Percentiles rank a stretch among this genome's conserved stretches.
These are phyloP conservation scores for Hypoxylon lenormandii DNA, from an alignment of 495 filamentous ascomycete species.

Conservation along the genomic window DNA sequence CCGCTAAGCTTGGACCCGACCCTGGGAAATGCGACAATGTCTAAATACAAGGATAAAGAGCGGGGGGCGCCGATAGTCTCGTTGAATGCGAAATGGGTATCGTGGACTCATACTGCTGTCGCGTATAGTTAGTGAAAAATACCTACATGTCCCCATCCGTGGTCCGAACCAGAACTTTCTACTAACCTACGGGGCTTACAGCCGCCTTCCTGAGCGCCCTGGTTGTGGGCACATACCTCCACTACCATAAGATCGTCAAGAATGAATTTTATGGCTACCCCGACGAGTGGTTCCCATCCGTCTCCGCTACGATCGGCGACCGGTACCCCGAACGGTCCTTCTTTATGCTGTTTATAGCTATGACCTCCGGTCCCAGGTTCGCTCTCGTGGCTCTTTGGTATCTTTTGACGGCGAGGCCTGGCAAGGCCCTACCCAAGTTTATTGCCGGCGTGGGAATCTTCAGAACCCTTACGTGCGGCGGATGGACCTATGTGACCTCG, in stretches of 20 bases:
- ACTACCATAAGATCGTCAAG: conserved; percentile 96
- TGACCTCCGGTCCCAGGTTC: conserved; percentile 94
- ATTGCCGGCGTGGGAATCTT: conserved; percentile 84
- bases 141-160: not conserved
- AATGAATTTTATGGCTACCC: conserved; percentile 98
- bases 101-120: conserved; percentile 83
- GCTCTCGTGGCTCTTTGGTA: conserved; percentile 93
- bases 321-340: conserved; percentile 96
- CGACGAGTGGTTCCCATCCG: conserved; percentile 98
- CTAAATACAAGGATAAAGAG: conserved; percentile 83
- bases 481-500: conserved; percentile 98
- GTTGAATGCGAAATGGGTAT: conserved; percentile 90
- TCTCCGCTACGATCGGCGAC: conserved; percentile 98
- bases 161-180: not conserved
- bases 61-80: conserved; percentile 80
- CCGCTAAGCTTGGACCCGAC: not conserved
- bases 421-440: conserved; percentile 80
- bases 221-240: conserved; percentile 82
- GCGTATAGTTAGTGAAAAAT: conserved; percentile 73
- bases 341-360: conserved; percentile 96
- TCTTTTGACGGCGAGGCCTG: conserved; percentile 80
- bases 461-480: conserved; percentile 92
- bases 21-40: conserved; percentile 67
- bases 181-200: conserved; percentile 46
- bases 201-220: conserved; percentile 92